Conservation (phyloP, 169 alveolate genomes). For the Hepatocystis sp. region DNA sequence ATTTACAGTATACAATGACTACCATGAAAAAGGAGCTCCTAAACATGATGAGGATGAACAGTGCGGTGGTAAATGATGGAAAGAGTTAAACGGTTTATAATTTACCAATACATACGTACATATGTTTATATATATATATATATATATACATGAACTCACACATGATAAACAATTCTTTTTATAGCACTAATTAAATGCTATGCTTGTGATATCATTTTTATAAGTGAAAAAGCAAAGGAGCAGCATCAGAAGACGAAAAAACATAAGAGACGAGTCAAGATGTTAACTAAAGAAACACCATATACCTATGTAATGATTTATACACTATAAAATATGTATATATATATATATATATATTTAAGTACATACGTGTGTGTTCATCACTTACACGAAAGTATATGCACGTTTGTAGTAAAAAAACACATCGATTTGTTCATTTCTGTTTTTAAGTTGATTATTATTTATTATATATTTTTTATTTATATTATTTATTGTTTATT, state of each 20-base stretch:
- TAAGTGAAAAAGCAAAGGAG: conserved; percentile 76
- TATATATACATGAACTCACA: conserved; percentile 6
- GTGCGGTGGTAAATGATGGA: conserved; percentile 50
- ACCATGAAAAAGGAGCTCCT: conserved; percentile 20
- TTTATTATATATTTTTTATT: not conserved
- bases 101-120: not conserved
- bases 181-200: conserved; percentile 80
- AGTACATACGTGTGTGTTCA: not conserved
- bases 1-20: conserved; percentile 54
- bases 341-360: not conserved
- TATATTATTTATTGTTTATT: not conserved
- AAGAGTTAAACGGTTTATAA: not conserved
- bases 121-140: not conserved
- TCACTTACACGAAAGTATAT: not conserved
- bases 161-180: conserved; percentile 4
- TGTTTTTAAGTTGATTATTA: too few relatives aligned
- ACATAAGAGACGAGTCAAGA: conserved; percentile 83
- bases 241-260: conserved; percentile 80
- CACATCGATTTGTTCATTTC: too few relatives aligned
- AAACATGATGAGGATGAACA: conserved; percentile 66
- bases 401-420: too few relatives aligned
- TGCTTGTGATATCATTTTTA: conserved; percentile 85
- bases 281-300: conserved; percentile 37
- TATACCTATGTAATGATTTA: conserved; percentile 44
- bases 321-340: too few relatives aligned